phyloP scores from a whole-genome alignment of 1,284 basidiomycete genomes.

The Sporisorium reilianum region DNA sequence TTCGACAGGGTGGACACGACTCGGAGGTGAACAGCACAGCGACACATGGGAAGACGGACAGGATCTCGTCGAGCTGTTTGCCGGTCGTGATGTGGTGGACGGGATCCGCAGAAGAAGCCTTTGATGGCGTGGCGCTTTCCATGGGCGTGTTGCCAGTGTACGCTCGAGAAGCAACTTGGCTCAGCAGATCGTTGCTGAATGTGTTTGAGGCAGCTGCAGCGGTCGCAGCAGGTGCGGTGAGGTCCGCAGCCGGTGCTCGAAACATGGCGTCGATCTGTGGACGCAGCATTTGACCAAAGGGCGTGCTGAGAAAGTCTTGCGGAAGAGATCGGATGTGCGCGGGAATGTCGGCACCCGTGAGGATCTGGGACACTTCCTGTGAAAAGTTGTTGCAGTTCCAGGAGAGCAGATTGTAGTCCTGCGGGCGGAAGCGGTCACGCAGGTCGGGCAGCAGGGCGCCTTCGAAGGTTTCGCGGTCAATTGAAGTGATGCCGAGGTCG shows the following conservation, averaged over 20 bases:
- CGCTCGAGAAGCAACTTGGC: constrained; percentile 74
- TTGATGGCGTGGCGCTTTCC: constrained; percentile 66
- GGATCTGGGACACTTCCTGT: constrained; percentile 74
- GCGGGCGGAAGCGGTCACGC: constrained; percentile 81
- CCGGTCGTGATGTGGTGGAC: constrained; percentile 30
- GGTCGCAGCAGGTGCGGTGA: constrained; percentile 9
- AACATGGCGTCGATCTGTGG: constrained; percentile 80
- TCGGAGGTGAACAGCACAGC: constrained; percentile 78
- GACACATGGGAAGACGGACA: constrained; percentile 72
- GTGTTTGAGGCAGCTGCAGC: background rate
- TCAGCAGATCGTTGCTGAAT: constrained; percentile 21
- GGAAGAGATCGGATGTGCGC: constrained; percentile 71
- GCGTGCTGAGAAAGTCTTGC: constrained; percentile 87
- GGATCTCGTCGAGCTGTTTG: constrained; percentile 51
- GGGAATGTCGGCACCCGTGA: constrained; percentile 65
- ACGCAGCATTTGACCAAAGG: constrained; percentile 85
- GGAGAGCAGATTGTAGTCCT: constrained; percentile 82
- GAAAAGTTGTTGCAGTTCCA: constrained; percentile 76
- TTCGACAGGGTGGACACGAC: constrained; percentile 76
- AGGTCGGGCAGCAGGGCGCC: constrained; percentile 81
- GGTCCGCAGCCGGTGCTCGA: constrained; percentile 17
- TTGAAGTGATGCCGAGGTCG: constrained; percentile 83
- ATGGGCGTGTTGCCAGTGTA: constrained; percentile 69
- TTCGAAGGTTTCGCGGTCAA: constrained; percentile 84
- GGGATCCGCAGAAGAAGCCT: constrained; percentile 76